phyloP scores from a whole-genome alignment of 148 eudicot species.

The Fagopyrum esculentum region DNA sequence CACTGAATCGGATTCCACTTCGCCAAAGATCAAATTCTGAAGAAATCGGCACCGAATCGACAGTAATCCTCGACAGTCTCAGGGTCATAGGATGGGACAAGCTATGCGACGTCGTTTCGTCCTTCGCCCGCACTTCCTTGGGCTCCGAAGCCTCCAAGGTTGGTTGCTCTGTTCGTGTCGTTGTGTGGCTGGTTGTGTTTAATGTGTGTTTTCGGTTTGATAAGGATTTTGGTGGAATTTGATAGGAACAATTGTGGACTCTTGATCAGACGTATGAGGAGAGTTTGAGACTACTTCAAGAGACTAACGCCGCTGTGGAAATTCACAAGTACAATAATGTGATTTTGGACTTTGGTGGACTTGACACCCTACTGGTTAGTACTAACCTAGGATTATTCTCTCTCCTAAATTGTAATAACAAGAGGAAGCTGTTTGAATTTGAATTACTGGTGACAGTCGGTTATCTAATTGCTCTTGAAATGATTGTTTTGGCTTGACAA shows the following conservation, averaged over 20 bases:
- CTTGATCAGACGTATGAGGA: slow-evolving; percentile 64
- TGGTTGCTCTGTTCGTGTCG: slow-evolving; percentile 12
- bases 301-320: slow-evolving; percentile 87
- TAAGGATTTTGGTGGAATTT: slow-evolving; percentile 1
- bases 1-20: slow-evolving; percentile 6
- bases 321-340: slow-evolving; percentile 56
- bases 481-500: not conserved
- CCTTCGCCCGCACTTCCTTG: slow-evolving; percentile 72
- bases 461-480: not conserved
- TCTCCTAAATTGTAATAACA: not conserved
- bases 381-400: not conserved
- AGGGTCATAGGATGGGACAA: slow-evolving; percentile 84
- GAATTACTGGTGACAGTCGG: not conserved
- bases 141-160: slow-evolving; percentile 72
- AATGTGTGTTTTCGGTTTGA: not conserved
- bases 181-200: not conserved
- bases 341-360: slow-evolving; percentile 50
- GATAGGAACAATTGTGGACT: slow-evolving; percentile 60
- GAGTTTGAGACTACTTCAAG: slow-evolving; percentile 55
- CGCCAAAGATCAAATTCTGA: slow-evolving; percentile 10
- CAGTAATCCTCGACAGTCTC: slow-evolving; percentile 46
- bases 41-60: slow-evolving; percentile 13
- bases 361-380: slow-evolving; percentile 60
- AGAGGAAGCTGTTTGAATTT: not conserved
- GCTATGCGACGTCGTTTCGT: slow-evolving; percentile 76